Base-by-base conservation (phyloP, 1,284 basidiomycete species). In the Sanghuangporus sanghuang region DNA sequence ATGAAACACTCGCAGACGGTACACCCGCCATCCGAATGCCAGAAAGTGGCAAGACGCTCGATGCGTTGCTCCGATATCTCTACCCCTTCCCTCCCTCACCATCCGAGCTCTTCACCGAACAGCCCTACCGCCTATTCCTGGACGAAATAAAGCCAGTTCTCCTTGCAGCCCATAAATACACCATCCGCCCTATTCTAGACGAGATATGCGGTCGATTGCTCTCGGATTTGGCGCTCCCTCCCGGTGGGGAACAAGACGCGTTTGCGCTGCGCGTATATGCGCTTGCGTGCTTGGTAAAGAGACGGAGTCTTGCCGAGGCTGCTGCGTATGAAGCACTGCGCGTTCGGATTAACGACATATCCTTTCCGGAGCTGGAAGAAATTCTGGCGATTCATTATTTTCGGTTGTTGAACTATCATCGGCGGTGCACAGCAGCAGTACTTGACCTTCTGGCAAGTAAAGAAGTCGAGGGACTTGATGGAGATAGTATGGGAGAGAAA, bases 21-120 rank as follows among this genome's bases (percentile, higher is more conserved):
- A 44, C 50, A n/a, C 83, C 85, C 8, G 67, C 80, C 54, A 77
- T 89, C 48, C 80, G 84, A 3, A 75, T 88, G 12, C 76, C 83
- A 3, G 89, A 90, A 69, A 62, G 74, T 36, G 72, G 73, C 9
- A 67, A 71, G 6, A 75, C 75, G 6, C 66, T 90, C 1, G 76
- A 82, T 50, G 71, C 74, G 6, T 74, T 90, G 21, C 75, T 90
- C 38, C 79, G 78, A 23, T 81, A 84, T 69, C 71, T 89, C 55
- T 79, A 78, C 61, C 77, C 76, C 3, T 59, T 73, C 46, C 48
- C 48, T 42, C 67, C 70, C 59, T 69, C 73, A 21, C 76, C 75
- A 35, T 32, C 36, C 18, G 35, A 42, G 64, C 68, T 54, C 23
- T 42, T 46, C 23, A 36, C 23, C n/a, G 50, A 35, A 27, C 6